These are phyloP conservation scores for Penicillium sp. DNA, from an alignment of 2,329 filamentous ascomycete species.

Conservation along the genomic window DNA sequence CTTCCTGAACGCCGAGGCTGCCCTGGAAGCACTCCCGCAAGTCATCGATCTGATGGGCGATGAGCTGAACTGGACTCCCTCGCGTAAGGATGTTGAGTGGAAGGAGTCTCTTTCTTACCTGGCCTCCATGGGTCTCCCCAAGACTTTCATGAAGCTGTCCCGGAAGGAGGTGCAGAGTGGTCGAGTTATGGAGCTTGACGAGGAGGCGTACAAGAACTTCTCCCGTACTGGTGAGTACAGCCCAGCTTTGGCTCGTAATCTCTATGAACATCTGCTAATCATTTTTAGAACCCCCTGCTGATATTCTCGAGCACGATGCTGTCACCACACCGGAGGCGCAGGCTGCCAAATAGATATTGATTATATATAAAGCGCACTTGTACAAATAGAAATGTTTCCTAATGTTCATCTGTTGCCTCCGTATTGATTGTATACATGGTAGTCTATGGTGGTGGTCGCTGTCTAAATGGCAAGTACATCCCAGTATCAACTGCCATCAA, in stretches of 20 bases:
- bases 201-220: conserved; percentile 45
- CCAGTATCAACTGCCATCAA: no score
- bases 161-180: conserved; percentile 64
- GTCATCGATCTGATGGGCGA: conserved; percentile 89
- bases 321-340: conserved; percentile 41
- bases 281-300: conserved; percentile 46
- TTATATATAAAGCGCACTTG: conserved; percentile 29
- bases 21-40: conserved; percentile 79
- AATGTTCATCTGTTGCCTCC: not conserved
- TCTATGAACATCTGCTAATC: conserved; percentile 9
- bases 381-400: conserved; percentile 32
- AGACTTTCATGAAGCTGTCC: conserved; percentile 60
- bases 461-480: conserved; percentile 4
- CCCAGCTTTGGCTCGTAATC: no score
- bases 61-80: conserved; percentile 77
- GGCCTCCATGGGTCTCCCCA: conserved; percentile 64
- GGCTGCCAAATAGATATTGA: conserved; percentile 53
- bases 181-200: conserved; percentile 50
- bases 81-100: conserved; percentile 80
- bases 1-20: conserved; percentile 90
- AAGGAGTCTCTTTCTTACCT: conserved; percentile 66
- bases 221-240: conserved; percentile 50
- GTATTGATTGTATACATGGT: not conserved
- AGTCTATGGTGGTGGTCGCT: not conserved
- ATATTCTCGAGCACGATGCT: conserved; percentile 54